Evolutionary conservation across 495 filamentous ascomycete species (phyloP).

Genomic region (Recurvomyces mirabilis): DNA sequence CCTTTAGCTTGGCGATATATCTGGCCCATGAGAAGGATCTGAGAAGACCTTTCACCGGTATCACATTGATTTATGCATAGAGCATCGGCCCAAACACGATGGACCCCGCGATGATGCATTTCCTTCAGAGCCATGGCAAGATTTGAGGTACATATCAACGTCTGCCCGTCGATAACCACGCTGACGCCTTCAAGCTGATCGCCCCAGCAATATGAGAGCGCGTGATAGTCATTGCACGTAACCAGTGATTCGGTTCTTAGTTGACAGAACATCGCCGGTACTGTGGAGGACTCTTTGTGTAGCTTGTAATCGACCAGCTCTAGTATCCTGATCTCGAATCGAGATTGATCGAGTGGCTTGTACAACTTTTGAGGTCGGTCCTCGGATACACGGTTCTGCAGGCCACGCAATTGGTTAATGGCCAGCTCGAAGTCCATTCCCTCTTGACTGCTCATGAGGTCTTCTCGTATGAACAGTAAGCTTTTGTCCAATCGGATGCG

Average conservation of each 20-base stretch:
- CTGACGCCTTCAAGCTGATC: not conserved
- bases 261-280: not conserved
- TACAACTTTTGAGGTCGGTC: not conserved
- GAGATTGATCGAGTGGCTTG: not conserved
- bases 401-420: not conserved
- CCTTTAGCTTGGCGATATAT: not conserved
- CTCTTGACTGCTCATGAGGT: not conserved
- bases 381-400: not conserved
- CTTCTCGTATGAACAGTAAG: not conserved
- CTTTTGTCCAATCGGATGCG: not conserved
- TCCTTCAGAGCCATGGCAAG: not conserved
- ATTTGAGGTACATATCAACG: not conserved
- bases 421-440: not conserved
- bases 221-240: not conserved
- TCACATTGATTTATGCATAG: not conserved
- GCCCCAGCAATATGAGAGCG: not conserved
- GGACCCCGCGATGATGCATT: not conserved
- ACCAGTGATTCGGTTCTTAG: not conserved
- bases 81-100: not conserved
- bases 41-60: not conserved
- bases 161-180: not conserved
- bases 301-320: not conserved
- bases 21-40: not conserved
- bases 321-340: not conserved
- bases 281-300: not conserved